Percentiles rank a stretch among this genome's conserved stretches.
phyloP scores from a whole-genome alignment of 2,329 filamentous ascomycete genomes.

The Pseudogymnoascus sp. region DNA sequence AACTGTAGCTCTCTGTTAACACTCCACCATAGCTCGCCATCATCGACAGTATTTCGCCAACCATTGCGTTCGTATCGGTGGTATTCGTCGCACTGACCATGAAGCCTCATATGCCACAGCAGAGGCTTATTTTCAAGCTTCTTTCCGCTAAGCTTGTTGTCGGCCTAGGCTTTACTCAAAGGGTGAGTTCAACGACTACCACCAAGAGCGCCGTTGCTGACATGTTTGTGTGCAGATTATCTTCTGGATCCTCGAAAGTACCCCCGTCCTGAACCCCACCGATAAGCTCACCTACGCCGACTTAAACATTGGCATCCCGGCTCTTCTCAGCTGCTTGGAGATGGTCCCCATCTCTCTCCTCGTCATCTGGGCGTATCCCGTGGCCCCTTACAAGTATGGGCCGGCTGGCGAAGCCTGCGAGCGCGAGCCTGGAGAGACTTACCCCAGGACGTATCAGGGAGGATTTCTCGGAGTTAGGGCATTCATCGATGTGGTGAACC shows the following conservation, averaged over 20 bases:
- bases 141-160: neutral
- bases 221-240: conserved; percentile 6
- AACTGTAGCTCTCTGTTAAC: neutral
- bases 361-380: conserved; percentile 21
- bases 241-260: conserved; percentile 23
- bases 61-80: neutral
- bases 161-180: conserved; percentile 20
- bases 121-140: neutral
- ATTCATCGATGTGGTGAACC: neutral
- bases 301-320: conserved; percentile 21
- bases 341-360: conserved; percentile 23
- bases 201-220: neutral
- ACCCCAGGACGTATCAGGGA: neutral
- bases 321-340: conserved; percentile 22
- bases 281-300: conserved; percentile 20
- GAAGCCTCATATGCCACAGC: neutral
- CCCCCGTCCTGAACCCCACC: conserved; percentile 17
- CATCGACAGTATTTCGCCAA: neutral
- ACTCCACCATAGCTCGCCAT: neutral
- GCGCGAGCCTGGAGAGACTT: neutral
- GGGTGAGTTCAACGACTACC: neutral
- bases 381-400: conserved; percentile 17
- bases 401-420: neutral
- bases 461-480: neutral
- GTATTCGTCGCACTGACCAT: neutral